Conservation (phyloP, 345 rosid genomes). For the Barbarea vulgaris region DNA sequence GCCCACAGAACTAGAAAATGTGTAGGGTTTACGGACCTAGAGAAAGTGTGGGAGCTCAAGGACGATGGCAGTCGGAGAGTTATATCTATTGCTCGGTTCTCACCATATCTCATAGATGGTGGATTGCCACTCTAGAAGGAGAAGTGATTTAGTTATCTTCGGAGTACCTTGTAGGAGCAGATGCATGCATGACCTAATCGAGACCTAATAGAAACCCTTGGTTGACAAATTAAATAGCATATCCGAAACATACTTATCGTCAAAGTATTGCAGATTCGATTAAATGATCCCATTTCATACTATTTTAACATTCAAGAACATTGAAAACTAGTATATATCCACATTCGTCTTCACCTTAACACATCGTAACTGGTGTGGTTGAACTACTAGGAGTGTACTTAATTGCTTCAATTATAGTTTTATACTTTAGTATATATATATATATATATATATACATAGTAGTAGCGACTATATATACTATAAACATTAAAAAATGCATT, state of each 20-base stretch:
- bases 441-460: not conserved
- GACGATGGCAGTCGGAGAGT: no score
- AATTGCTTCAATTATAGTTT: slow-evolving; percentile 9
- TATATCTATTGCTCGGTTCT: no score
- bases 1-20: no score
- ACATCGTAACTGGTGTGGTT: slow-evolving; percentile 8
- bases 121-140: no score
- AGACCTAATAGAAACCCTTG: not conserved
- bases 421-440: no score
- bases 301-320: not conserved
- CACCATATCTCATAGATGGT: no score
- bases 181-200: not conserved
- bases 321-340: not conserved
- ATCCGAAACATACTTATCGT: not conserved
- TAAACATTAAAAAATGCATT: not conserved
- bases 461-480: not conserved
- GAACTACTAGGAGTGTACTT: slow-evolving; percentile 24
- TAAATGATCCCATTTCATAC: not conserved
- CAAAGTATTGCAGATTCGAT: not conserved
- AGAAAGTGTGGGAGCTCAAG: no score
- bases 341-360: not conserved
- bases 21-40: no score
- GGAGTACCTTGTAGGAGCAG: not conserved
- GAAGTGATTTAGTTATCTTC: not conserved
- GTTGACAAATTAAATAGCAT: not conserved